A percentile compares a stretch with the other conserved stretches of the same genome.
Evolutionary conservation across 2,329 filamentous ascomycete species (phyloP).

Genomic region (Claviceps maximensis): DNA sequence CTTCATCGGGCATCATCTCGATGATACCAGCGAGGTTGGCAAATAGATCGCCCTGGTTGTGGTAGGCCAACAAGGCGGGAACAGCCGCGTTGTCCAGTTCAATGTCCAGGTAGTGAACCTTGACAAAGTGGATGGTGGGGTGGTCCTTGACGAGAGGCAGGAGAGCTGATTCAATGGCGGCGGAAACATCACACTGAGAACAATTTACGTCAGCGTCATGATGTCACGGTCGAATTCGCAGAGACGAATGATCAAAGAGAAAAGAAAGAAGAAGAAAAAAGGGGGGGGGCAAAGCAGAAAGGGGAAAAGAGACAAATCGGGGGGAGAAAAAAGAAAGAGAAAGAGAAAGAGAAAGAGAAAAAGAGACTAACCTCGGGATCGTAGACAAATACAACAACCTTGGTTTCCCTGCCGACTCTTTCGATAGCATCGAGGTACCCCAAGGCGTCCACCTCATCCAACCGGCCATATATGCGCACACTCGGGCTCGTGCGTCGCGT

Average conservation of each 20-base stretch:
- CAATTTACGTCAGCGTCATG: not conserved
- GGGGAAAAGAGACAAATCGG: slow-evolving; percentile 45
- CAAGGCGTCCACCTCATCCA: slow-evolving; percentile 75
- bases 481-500: slow-evolving; percentile 64
- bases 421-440: slow-evolving; percentile 96
- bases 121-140: slow-evolving; percentile 69
- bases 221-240: not conserved
- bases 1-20: slow-evolving; percentile 66
- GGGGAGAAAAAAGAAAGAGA: not conserved
- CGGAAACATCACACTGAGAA: slow-evolving; percentile 60
- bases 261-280: slow-evolving; percentile 11
- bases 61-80: slow-evolving; percentile 80
- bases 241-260: not conserved
- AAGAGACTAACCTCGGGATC: slow-evolving; percentile 60
- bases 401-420: slow-evolving; percentile 66
- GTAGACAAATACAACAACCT: slow-evolving; percentile 88
- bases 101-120: slow-evolving; percentile 80
- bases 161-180: slow-evolving; percentile 67
- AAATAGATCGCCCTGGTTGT: slow-evolving; percentile 75
- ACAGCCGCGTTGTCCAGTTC: slow-evolving; percentile 86
- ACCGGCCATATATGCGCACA: slow-evolving; percentile 60
- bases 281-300: not conserved
- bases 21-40: slow-evolving; percentile 79
- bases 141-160: slow-evolving; percentile 59
- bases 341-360: not conserved